Conservation (phyloP, 306 rosid genomes). For the Dicorynia guianensis region DNA sequence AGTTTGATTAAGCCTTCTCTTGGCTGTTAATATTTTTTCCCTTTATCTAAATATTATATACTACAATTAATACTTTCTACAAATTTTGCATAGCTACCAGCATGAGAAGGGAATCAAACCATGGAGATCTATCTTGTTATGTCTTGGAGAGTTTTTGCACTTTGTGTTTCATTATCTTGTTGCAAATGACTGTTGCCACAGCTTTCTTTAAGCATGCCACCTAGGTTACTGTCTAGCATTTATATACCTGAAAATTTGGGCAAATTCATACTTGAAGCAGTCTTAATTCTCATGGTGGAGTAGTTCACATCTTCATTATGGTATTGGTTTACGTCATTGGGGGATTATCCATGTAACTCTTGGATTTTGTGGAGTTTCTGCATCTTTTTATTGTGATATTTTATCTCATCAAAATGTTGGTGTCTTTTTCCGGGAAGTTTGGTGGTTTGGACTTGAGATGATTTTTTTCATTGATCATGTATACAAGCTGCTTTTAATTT, state of each 20-base stretch:
- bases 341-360: background rate
- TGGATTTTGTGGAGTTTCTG: constrained; percentile 1
- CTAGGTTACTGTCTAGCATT: background rate
- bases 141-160: background rate
- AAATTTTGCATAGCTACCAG: background rate
- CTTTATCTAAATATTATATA: background rate
- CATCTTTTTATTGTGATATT: background rate
- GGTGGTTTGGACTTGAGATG: constrained; percentile 10
- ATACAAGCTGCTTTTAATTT: background rate
- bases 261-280: constrained; percentile 3
- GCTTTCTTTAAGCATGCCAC: constrained; percentile 2
- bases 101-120: constrained; percentile 3
- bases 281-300: background rate
- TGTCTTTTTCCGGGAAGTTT: constrained; percentile 25
- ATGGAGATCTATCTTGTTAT: constrained; percentile 9
- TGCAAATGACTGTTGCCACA: constrained; percentile 1
- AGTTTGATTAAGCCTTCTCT: too few species aligned
- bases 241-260: constrained; percentile 3
- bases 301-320: constrained; percentile 6
- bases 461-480: background rate
- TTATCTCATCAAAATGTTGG: constrained; percentile 12
- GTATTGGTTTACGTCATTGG: background rate
- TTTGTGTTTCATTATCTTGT: constrained; percentile 13
- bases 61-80: background rate
- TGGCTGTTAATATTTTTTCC: background rate